phyloP scores from a whole-genome alignment of 2,329 filamentous ascomycete species.

The Alternaria ventricosa region DNA sequence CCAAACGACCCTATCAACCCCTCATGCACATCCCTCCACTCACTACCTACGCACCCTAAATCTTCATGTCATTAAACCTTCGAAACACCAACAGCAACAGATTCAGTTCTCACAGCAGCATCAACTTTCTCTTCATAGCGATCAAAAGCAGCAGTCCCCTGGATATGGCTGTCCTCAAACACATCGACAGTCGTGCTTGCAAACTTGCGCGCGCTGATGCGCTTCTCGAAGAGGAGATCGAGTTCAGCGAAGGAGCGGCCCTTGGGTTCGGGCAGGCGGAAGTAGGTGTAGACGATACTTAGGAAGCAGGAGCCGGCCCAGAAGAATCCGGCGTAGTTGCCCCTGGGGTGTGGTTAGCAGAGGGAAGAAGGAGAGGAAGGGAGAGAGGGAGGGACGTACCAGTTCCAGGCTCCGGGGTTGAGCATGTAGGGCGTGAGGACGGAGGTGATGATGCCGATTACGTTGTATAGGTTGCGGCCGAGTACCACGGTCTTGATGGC shows the following conservation, averaged over 20 bases:
- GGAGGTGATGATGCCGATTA: conserved; percentile 80
- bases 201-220: conserved; percentile 76
- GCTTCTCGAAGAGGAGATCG: conserved; percentile 80
- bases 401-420: conserved; percentile 85
- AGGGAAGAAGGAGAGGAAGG: no score
- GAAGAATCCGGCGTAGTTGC: conserved; percentile 87
- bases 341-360: conserved; percentile 53
- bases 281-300: conserved; percentile 82
- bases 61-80: conserved; percentile 9
- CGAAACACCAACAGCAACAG: conserved; percentile 16
- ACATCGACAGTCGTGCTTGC: conserved; percentile 63
- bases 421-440: conserved; percentile 92
- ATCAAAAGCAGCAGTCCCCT: conserved; percentile 39
- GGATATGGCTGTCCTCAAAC: conserved; percentile 48
- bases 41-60: conserved; percentile 4
- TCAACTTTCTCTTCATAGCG: conserved; percentile 46
- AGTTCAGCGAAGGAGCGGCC: conserved; percentile 86
- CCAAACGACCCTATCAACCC: neutral
- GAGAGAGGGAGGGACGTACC: neutral
- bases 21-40: neutral
- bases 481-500: conserved; percentile 93
- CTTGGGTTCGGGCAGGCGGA: conserved; percentile 78
- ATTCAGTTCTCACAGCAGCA: conserved; percentile 28
- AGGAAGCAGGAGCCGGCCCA: conserved; percentile 82
- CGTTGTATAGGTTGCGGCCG: conserved; percentile 76